Evolutionary conservation across 352 stramenopile species (phyloP), one percentile per base, ranked within the genome.

Genomic region (Phytophthora citricola): DNA sequence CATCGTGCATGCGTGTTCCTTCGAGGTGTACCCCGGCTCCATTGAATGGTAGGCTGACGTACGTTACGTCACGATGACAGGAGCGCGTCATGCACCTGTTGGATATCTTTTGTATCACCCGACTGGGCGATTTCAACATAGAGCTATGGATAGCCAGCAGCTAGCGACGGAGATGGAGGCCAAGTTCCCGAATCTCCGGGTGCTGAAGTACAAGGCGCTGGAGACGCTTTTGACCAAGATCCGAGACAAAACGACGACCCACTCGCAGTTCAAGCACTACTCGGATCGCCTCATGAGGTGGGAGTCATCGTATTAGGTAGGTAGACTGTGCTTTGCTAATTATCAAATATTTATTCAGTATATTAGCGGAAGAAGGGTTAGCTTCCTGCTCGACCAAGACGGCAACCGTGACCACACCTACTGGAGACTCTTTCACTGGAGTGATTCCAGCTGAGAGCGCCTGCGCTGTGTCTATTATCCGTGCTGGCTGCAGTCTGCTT

Each of bases 391-490:
- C 76, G 27, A 82, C 29, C 12, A 67, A 79, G 46, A 75, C 38
- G 11, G 58, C 46, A 39, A 90, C 81, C 9, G 73, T 92, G 15
- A 34, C 67, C 45, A 92, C 87, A 20, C 81, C 87, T 12, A 93
- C 83, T 6, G 75, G 76, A 40, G 75, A 84, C 59, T 75, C 70
- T 26, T 83, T 79, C 60, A 82, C 57, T 39, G 79, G 68, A 2
- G 5, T 84, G 11, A 57, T 84, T 50, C 78, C 81, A 1, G 69
- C 71, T 11, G 79, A 83, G 24, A 87, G 67, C 34, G 75, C 98
- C 26, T 97, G 91, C 56, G 89, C 84, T 10, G 91, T 98, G 26
- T 98, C 93, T n/a, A 98, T 99, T 61, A 91, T 99, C 53, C 84
- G 96, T 31, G 91, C 91, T 9, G 96, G 96, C 22, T 87, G 93